Evolutionary conservation across 441 rosid genomes (phyloP).

Genomic region (Arabidopsis lyrata): DNA sequence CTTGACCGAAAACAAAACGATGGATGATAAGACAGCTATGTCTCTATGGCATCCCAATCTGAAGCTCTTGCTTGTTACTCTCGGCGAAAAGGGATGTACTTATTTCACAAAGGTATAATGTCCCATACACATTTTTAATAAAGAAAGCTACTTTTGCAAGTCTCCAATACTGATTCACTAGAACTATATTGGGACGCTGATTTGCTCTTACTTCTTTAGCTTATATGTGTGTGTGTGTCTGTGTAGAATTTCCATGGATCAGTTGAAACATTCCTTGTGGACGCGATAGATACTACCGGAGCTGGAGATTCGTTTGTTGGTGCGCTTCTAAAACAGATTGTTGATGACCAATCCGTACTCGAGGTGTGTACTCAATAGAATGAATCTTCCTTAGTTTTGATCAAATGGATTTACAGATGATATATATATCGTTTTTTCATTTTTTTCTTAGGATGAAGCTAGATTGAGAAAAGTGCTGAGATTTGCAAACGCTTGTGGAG

Average conservation of each 20-base stretch:
- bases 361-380: constrained; percentile 47
- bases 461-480: constrained; percentile 72
- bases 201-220: background rate
- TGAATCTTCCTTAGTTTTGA: background rate
- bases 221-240: background rate
- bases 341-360: constrained; percentile 70
- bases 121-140: background rate
- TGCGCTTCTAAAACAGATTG: constrained; percentile 76
- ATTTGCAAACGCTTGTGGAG: constrained; percentile 93
- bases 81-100: constrained; percentile 54
- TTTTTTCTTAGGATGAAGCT: constrained; percentile 56
- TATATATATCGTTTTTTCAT: background rate
- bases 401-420: constrained; percentile 13
- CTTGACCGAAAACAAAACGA: constrained; percentile 50
- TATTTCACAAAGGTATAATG: constrained; percentile 51
- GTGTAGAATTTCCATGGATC: constrained; percentile 77
- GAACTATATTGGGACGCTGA: background rate
- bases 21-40: constrained; percentile 52
- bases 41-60: constrained; percentile 55
- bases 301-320: constrained; percentile 97
- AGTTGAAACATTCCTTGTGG: constrained; percentile 76
- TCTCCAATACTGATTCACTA: background rate
- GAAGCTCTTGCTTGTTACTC: constrained; percentile 56
- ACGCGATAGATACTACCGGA: constrained; percentile 87
- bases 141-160: background rate